These are phyloP conservation scores for Nicotiana otophora DNA, from an alignment of 257 asterid genomes.

Conservation along the genomic window DNA sequence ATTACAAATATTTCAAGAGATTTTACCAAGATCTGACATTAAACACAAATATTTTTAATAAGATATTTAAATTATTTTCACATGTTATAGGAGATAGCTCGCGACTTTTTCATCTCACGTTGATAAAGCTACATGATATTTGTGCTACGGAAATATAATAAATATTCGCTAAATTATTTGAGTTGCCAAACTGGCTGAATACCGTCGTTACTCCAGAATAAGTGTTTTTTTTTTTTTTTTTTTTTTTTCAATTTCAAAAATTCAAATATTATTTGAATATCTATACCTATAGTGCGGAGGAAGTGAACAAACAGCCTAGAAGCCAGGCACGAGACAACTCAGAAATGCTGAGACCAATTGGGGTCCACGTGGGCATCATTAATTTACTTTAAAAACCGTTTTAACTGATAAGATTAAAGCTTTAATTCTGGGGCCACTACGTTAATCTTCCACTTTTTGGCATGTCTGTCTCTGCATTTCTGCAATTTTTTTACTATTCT, in stretches of 20 bases:
- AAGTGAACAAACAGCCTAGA: background rate
- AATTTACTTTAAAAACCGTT: constrained; percentile 19
- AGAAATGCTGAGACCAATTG: constrained; percentile 14
- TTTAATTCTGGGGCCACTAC: background rate
- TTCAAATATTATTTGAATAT: constrained; percentile 15
- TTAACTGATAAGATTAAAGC: background rate
- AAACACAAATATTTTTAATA: too few species aligned
- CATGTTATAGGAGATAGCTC: too few species aligned
- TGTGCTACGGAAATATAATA: too few species aligned
- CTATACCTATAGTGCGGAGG: background rate
- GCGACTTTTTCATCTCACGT: too few species aligned
- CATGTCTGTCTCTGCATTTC: constrained; percentile 30
- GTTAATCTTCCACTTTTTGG: constrained; percentile 11
- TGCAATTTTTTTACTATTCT: background rate
- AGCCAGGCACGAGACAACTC: constrained; percentile 26
- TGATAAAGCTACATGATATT: too few species aligned
- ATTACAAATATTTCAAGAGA: too few species aligned
- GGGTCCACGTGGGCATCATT: constrained; percentile 36
- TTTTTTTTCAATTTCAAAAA: background rate
- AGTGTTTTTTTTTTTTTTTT: background rate
- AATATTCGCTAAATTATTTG: too few species aligned
- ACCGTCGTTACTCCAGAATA: background rate
- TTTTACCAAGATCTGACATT: too few species aligned
- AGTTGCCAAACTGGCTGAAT: too few species aligned
- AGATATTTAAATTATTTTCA: too few species aligned